A percentile compares a stretch with the other conserved stretches of the same genome.
These are phyloP conservation scores for Neurospora cerealis DNA, from an alignment of 495 filamentous ascomycete genomes.

Conservation along the genomic window DNA sequence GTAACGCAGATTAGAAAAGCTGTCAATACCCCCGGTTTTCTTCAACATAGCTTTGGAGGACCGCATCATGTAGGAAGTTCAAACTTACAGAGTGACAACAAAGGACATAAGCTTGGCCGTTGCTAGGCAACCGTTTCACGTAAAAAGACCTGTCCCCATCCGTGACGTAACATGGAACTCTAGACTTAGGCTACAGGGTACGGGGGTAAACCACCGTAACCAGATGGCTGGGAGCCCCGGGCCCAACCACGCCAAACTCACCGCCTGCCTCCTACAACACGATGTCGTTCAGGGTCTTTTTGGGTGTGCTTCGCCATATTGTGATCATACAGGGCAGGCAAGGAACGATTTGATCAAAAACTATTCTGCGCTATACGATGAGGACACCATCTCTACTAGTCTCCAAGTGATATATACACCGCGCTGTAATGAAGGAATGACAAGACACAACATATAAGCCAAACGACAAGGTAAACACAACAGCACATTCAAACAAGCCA, in stretches of 20 bases:
- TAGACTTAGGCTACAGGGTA: not conserved
- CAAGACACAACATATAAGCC: not conserved
- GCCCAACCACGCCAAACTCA: not conserved
- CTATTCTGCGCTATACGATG: not conserved
- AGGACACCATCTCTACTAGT: too few relatives aligned
- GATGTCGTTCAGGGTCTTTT: not conserved
- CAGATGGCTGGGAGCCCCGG: not conserved
- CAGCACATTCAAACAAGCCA: not conserved
- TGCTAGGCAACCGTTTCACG: slow-evolving; percentile 3
- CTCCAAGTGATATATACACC: not conserved
- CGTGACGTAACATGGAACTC: not conserved
- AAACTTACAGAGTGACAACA: not conserved
- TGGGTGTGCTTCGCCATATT: not conserved
- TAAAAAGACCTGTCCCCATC: not conserved
- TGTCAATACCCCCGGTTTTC: not conserved
- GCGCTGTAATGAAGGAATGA: not conserved
- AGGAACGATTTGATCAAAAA: not conserved
- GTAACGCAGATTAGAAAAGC: not conserved
- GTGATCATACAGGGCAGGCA: not conserved
- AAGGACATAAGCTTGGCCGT: not conserved
- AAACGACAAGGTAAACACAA: not conserved
- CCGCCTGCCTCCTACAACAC: not conserved
- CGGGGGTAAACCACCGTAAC: not conserved
- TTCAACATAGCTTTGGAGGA: not conserved
- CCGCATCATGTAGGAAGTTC: not conserved